A percentile compares a stretch with the other conserved stretches of the same genome.
Evolutionary conservation across 371 early-diverging fungal genomes (phyloP).

Genomic region (Lichtheimia ornata): DNA sequence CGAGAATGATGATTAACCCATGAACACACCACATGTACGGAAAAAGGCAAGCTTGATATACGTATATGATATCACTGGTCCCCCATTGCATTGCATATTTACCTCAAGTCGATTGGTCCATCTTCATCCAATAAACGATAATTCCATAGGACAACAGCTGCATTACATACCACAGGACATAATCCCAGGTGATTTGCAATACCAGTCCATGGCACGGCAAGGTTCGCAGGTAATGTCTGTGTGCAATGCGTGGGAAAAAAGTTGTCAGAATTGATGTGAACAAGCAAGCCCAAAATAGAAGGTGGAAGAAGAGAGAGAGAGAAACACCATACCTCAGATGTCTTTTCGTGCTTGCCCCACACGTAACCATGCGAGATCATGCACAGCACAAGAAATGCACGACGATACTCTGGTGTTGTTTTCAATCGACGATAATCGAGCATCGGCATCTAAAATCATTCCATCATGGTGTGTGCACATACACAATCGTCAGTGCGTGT

Average conservation of each 20-base stretch:
- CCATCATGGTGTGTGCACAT: no score
- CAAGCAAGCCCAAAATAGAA: no score
- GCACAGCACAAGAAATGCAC: constrained; percentile 85
- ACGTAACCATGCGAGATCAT: constrained; percentile 91
- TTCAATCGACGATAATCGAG: constrained; percentile 65
- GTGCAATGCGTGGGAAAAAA: constrained; percentile 31
- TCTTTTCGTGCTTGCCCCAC: constrained; percentile 83
- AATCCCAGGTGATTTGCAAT: constrained; percentile 82
- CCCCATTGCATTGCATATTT: constrained; percentile 5
- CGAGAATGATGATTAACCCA: no score
- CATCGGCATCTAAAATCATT: constrained; percentile 69
- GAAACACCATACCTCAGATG: constrained; percentile 70
- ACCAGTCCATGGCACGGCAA: constrained; percentile 87
- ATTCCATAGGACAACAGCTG: constrained; percentile 90
- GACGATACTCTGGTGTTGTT: constrained; percentile 70
- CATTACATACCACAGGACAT: constrained; percentile 87
- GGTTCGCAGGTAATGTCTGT: constrained; percentile 73
- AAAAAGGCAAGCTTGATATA: background rate
- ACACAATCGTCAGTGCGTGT: constrained; percentile 1
- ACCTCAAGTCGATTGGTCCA: constrained; percentile 75
- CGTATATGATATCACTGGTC: no score
- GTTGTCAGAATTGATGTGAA: background rate
- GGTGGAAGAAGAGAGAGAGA: no score
- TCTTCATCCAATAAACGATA: constrained; percentile 76
- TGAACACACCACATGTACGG: background rate